Base-by-base conservation (phyloP, 2,329 filamentous ascomycete species). In the Cladosporium sp. region DNA sequence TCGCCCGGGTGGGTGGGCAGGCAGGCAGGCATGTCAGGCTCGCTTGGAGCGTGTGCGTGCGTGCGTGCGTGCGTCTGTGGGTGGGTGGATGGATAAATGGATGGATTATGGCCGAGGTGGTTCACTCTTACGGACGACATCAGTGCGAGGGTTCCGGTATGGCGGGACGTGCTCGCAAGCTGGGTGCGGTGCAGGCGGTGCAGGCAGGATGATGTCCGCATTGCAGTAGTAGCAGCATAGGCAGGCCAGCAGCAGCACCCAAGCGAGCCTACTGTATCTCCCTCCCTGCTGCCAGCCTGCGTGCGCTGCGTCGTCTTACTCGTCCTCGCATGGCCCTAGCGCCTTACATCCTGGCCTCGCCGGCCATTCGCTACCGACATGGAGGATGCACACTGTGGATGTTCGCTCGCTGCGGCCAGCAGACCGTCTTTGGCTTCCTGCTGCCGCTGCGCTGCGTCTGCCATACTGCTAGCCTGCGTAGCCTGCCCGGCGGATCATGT, bases 401-500 rank as follows among this genome's bases (percentile, higher is more conserved):
- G 40, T 46, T 46, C 40, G 40, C 52, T 55, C 52, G 52, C 61
- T 31, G 31, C 61, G 61, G 61, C 49, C 50, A 56, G 61, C 61
- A 63, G 61, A 63, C 61, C 50, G 61, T 18, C 50, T 63, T 63
- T 56, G 61, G 61, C 50, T 37, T 63, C 31, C n/a, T 63, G 61
- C 61, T 62, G 59, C 59, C 59, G 59, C 59, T 62, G 59, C 46
- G 35, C 33, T 63, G 61, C 61, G 21, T 63, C 61, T 63, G 49
- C 61, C 53, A 53, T 56, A 46, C 60, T 62, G 40, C 40, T 46
- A 62, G 57, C 37, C 40, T 46, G 40, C 40, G 40, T 61, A 49
- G 60, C 31, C 60, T 62, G 60, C 60, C 33, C 40, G 33, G 49
- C 61, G 61, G 61, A 63, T 63, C 61, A 63, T 63, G 61, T 63